Base-by-base conservation (phyloP, 257 asterid species). In the Lantana camara region DNA sequence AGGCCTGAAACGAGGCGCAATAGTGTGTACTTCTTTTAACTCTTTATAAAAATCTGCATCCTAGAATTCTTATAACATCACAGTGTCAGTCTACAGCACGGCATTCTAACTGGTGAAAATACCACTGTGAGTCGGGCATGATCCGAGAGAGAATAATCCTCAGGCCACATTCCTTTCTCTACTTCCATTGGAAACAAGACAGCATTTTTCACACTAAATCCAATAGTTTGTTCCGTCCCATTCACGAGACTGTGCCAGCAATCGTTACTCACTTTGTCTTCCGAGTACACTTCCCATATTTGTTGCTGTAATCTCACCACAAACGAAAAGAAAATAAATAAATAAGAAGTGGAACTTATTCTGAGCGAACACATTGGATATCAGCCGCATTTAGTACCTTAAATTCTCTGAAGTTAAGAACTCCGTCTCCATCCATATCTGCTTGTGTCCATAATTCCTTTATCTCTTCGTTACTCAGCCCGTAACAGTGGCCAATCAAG, bases 81-180 rank as follows among this genome's bases (percentile, higher is more conserved):
- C 38, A 35, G 68, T 34, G 65, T 44, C 65, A 73, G 54, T 17
- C 85, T 73, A 20, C 80, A 77, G 77, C 91, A 82, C 24, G 80
- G 78, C 92, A 85, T 85, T 76, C 77, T 70, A 23, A 82, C 81
- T 0, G 89, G 92, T 55, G 92, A 82, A 75, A 85, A 80, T 1
- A 85, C 89, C 51, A 85, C 92, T 0, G 92, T 85, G 7, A 85
- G 88, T 21, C 85, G 75, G 49, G 92, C 92, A 45, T 82, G 92
- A 79, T 85, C 92, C 9, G 92, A 85, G 65, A 85, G 92, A 54
- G 81, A 82, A 68, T 85, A 85, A 57, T 85, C 75, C 42, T 85
- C 89, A 0, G 92, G 92, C 92, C 92, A 85, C 68, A 64, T 73
- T 49, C 92, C 92, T 58, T 77, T 82, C 77, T 85, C 92, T 8